Evolutionary conservation across 1,284 basidiomycete genomes (phyloP), one percentile per base, ranked within the genome.

Genomic region (Boletellus deceptivus): DNA sequence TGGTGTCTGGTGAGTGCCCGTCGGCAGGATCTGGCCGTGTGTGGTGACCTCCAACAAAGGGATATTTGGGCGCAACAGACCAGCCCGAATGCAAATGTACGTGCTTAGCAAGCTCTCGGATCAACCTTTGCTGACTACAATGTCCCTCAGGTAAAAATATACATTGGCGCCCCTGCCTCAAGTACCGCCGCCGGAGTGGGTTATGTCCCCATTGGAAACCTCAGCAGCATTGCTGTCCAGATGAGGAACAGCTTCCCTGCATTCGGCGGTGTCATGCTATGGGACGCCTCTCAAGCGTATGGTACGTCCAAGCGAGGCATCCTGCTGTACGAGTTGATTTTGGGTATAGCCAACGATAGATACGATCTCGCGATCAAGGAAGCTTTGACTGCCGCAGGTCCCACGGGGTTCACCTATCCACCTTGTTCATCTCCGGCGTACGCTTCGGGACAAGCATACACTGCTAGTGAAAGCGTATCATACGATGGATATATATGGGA

Each of bases 211-310:
- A 70, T 77, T 40, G 61, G 55, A 22, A 79, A 75, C 9, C 69
- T 88, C 43, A 74, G 70, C 41, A 74, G 51, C 50, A 80, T 82
- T 43, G 75, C 82, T 17, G 68, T 70, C 18, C 64, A 75, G 54
- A 85, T 82, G 76, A 76, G 81, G 36, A 70, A 78, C 18, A 80
- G 75, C 48, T 87, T 85, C 70, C 81, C 84, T 14, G 83, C 81
- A 1, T 87, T 86, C 54, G 83, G 85, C 16, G 84, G 84, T 25
- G 79, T 86, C 16, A 87, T 86, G 83, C 62, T 88, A 41, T 88
- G 84, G 84, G 85, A 85, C 62, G 79, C 76, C 36, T 85, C 83
- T 39, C 83, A 86, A 65, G 84, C 84, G 13, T 84, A 79, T 55
- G 76, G 82, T 82, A 62, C 48, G 72, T 66, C 34, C 41, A 36